These are phyloP conservation scores for Panicum hallii DNA, from an alignment of 202 grass and related monocot genomes.

Conservation along the genomic window DNA sequence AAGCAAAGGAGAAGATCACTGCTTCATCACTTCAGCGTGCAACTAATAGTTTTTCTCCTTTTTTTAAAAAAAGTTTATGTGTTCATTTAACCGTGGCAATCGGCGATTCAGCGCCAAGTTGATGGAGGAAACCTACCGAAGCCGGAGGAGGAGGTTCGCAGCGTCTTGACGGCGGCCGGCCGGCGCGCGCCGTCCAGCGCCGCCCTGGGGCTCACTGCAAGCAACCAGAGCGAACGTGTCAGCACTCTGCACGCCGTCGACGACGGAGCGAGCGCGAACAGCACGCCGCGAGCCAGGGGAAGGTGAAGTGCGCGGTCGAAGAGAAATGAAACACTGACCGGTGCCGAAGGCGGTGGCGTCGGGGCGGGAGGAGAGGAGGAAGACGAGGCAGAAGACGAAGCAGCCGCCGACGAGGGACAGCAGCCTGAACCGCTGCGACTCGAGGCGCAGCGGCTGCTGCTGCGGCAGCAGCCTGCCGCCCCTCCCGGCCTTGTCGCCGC, in stretches of 20 bases:
- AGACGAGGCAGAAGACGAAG: constrained; percentile 78
- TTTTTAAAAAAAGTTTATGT: too few species aligned
- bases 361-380: constrained; percentile 75
- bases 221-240: too few species aligned
- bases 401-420: constrained; percentile 69
- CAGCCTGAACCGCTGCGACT: constrained; percentile 72
- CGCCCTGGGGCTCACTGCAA: constrained; percentile 53
- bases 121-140: neutral
- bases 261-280: neutral
- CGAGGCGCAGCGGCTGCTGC: constrained; percentile 45
- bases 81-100: neutral
- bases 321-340: constrained; percentile 14
- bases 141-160: neutral
- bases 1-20: neutral
- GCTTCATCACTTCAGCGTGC: neutral
- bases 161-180: constrained; percentile 31
- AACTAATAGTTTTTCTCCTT: neutral
- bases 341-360: constrained; percentile 53
- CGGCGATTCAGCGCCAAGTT: neutral
- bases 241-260: neutral
- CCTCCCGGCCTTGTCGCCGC: neutral
- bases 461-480: neutral
- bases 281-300: neutral
- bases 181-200: constrained; percentile 23
- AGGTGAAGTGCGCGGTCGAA: neutral